Evolutionary conservation across 768 basidiomycete species (phyloP), one percentile per base, ranked within the genome.

Genomic region (Ramaria rubella): DNA sequence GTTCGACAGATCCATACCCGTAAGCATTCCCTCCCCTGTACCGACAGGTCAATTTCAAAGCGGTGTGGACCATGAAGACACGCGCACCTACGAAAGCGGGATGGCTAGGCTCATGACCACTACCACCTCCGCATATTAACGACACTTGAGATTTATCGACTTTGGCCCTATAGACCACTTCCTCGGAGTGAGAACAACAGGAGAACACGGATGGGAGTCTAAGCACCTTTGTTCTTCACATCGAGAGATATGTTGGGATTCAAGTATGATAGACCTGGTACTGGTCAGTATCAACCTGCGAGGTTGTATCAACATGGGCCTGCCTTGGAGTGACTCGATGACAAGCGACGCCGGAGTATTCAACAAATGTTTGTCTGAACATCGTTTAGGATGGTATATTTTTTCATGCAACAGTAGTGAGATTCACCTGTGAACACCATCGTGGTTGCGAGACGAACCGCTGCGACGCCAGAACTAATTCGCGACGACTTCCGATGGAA

Each of bases 51-150:
- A 59, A 27, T 33, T 33, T 40, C 15, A 12, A 40, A 33, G 30
- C 2, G 24, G 5, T 4, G 24, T 27, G 29, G 31, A 19, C 19
- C 40, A 24, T 14, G 46, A 42, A 40, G 30, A 48, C 19, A 26
- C 29, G 21, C 77, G 61, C 60, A 86, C 91, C 93, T n/a, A 95
- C 92, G 63, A 88, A 94, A 1, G 82, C 88, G 4, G 90, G 81
- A 70, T 94, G 92, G 15, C 92, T 81, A 6, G 94, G 94, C 64
- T 96, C 94, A 66, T 96, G 94, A 4, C 94, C 90, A 24, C 86
- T 82, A 30, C 91, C 90, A 5, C 91, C 90, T 8, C 90, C 90
- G 63, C 87, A 90, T 62, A 93, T 75, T 14, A 93, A 73, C 2
- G 86, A 80, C 42, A 93, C 91, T 65, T 82, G 83, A 23, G 79